phyloP scores from a whole-genome alignment of 306 rosid genomes.

The Fragaria ananassa region DNA sequence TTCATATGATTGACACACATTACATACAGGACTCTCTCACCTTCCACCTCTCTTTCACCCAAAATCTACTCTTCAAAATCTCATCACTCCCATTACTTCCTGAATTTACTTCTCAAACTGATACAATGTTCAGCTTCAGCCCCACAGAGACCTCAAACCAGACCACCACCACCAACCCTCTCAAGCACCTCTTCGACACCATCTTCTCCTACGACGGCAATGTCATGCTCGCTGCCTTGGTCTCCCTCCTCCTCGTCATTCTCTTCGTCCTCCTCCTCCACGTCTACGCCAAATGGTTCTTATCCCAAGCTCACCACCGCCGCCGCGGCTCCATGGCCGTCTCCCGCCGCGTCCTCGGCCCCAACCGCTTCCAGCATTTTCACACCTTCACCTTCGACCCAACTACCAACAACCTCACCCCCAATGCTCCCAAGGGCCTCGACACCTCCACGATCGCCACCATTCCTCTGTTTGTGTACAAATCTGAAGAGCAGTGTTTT shows the following conservation, averaged over 20 bases:
- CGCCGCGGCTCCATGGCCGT: slow-evolving; percentile 47
- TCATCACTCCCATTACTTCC: not conserved
- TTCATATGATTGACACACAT: slow-evolving; percentile 1
- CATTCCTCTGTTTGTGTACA: slow-evolving; percentile 64
- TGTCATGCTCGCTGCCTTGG: slow-evolving; percentile 77
- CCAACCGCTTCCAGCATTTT: slow-evolving; percentile 37
- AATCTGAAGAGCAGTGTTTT: slow-evolving; percentile 5
- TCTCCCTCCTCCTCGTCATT: slow-evolving; percentile 71
- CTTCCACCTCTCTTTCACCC: not conserved
- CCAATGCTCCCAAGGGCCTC: slow-evolving; percentile 54
- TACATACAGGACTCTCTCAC: not conserved
- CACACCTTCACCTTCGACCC: slow-evolving; percentile 43
- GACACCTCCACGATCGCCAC: slow-evolving; percentile 45
- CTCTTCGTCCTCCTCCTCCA: slow-evolving; percentile 94
- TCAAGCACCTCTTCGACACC: slow-evolving; percentile 41
- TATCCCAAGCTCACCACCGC: slow-evolving; percentile 52
- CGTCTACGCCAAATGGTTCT: slow-evolving; percentile 81
- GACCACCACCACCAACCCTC: slow-evolving; percentile 23
- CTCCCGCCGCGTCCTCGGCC: slow-evolving; percentile 52
- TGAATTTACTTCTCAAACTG: not conserved
- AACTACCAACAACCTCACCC: slow-evolving; percentile 24
- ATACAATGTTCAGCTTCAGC: slow-evolving; percentile 28
- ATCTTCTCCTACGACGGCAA: slow-evolving; percentile 73
- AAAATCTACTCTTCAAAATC: slow-evolving; percentile 18
- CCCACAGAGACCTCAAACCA: slow-evolving; percentile 28